Percentiles rank a stretch among this genome's conserved stretches.
These are phyloP conservation scores for Taphrina deformans DNA, from an alignment of 1,139 yeast genomes.

Conservation along the genomic window DNA sequence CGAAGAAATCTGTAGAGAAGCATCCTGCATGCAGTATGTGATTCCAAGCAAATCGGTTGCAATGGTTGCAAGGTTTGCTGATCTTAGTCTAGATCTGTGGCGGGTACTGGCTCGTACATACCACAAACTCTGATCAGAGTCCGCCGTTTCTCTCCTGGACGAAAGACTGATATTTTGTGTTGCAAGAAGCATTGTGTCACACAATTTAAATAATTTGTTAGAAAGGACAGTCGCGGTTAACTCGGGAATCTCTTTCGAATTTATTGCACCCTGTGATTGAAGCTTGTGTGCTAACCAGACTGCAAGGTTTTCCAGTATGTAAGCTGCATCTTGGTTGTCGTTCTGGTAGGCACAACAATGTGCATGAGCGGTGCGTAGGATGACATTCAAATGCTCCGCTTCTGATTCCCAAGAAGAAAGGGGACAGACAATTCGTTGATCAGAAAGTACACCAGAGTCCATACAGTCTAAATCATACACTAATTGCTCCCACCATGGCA, in stretches of 20 bases:
- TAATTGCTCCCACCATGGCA: neutral
- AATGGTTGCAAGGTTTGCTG: neutral
- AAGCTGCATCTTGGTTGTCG: neutral
- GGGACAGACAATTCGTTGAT: neutral
- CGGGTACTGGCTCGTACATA: neutral
- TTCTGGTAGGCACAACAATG: neutral
- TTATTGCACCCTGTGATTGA: too few relatives aligned
- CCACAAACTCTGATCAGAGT: neutral
- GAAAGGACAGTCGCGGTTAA: neutral
- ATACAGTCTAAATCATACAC: neutral
- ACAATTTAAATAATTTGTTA: neutral
- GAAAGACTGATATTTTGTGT: slow-evolving; percentile 35
- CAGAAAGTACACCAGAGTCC: neutral
- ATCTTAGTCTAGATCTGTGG: neutral
- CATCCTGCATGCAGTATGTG: neutral
- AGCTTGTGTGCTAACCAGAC: neutral
- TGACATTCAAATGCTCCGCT: neutral
- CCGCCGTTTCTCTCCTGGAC: slow-evolving; percentile 48
- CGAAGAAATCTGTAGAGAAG: neutral
- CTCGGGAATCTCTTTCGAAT: neutral
- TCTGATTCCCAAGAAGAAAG: neutral
- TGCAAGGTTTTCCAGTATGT: neutral
- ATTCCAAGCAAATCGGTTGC: neutral
- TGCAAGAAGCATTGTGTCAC: slow-evolving; percentile 42
- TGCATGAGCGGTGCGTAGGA: neutral